Base-by-base conservation (phyloP, 2,329 filamentous ascomycete species). In the Scytalidium lignicola region DNA sequence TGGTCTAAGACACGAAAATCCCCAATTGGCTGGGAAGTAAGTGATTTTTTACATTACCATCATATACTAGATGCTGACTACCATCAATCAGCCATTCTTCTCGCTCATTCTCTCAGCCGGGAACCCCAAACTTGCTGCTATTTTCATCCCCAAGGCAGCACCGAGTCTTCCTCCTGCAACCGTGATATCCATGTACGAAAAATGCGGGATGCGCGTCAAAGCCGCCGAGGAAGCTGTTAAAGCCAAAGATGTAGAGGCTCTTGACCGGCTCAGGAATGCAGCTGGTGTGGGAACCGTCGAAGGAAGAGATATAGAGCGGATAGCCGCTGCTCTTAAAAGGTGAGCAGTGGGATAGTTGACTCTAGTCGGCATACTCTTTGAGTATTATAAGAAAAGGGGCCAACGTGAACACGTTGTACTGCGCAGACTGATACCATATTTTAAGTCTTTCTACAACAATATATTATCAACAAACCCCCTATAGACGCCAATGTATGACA, bases 151-250 rank as follows among this genome's bases (percentile, higher is more conserved):
- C 2, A 97, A 97, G 68, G 91, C 71, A 85, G 84, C 15, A 75
- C 76, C 48, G 4, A 47, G 46, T 20, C 66, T 95, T 43, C 78
- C 83, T 41, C 74, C 79, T 1, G 77, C 80, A 2, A 86, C 90
- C 59, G 75, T 85, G 3, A 85, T 96, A 48, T 80, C 86, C 57
- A 96, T 99, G 92, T 99, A 91, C 79, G 84, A 95, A 60, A 96
- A 96, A 70, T 97, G 93, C 67, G 92, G 92, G 17, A 81, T 96
- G 83, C 75, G 90, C 41, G 79, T 86, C 22, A 90, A 89, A 70
- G 93, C 93, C 2, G 93, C 87, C 3, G 91, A 97, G 70, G 93
- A 97, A 71, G 92, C 93, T 2, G 78, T 90, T 51, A 89, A 84
- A 70, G 76, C 80, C 51, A 95, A 88, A 68, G 88, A 99, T 64